A percentile compares a stretch with the other conserved stretches of the same genome.
phyloP scores from a whole-genome alignment of 1,139 yeast genomes.

The Lodderomyces parapsilosis region DNA sequence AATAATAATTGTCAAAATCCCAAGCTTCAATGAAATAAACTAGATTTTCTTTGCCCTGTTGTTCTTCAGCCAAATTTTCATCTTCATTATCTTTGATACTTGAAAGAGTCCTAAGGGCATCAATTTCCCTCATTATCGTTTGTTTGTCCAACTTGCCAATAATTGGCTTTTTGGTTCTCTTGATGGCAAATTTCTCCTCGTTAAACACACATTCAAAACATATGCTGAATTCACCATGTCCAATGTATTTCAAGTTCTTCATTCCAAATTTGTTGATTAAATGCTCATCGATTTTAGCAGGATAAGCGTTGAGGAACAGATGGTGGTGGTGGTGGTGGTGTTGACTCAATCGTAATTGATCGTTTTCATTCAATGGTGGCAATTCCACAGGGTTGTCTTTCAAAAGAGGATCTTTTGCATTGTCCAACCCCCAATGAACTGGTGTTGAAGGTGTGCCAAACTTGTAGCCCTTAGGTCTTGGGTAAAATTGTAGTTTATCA shows the following conservation, averaged over 20 bases:
- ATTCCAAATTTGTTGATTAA: slow-evolving; percentile 64
- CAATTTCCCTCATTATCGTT: slow-evolving; percentile 40
- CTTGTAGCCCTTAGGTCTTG: background rate
- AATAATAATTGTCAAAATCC: slow-evolving; percentile 73
- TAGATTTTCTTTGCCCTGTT: slow-evolving; percentile 74
- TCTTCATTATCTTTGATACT: slow-evolving; percentile 40
- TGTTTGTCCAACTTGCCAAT: slow-evolving; percentile 42
- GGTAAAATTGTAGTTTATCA: background rate
- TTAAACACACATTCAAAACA: slow-evolving; percentile 78
- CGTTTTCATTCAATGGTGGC: slow-evolving; percentile 10
- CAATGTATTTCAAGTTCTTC: slow-evolving; percentile 65
- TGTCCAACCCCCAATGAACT: slow-evolving; percentile 16
- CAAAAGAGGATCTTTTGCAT: slow-evolving; percentile 2
- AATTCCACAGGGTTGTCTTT: slow-evolving; percentile 5
- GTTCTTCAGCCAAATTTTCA: slow-evolving; percentile 52
- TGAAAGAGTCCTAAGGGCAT: slow-evolving; percentile 42
- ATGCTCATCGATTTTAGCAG: slow-evolving; percentile 50
- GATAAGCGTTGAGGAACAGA: slow-evolving; percentile 6
- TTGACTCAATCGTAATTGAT: slow-evolving; percentile 1
- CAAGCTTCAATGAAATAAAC: slow-evolving; percentile 82
- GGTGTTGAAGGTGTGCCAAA: slow-evolving; percentile 32
- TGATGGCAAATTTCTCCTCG: slow-evolving; percentile 75
- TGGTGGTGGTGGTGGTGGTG: too few species aligned
- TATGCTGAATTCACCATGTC: slow-evolving; percentile 84
- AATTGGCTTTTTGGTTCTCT: slow-evolving; percentile 63